Percentiles rank a stretch among this genome's conserved stretches.
Evolutionary conservation across 352 stramenopile genomes (phyloP).

Genomic region (Peronospora destructor): DNA sequence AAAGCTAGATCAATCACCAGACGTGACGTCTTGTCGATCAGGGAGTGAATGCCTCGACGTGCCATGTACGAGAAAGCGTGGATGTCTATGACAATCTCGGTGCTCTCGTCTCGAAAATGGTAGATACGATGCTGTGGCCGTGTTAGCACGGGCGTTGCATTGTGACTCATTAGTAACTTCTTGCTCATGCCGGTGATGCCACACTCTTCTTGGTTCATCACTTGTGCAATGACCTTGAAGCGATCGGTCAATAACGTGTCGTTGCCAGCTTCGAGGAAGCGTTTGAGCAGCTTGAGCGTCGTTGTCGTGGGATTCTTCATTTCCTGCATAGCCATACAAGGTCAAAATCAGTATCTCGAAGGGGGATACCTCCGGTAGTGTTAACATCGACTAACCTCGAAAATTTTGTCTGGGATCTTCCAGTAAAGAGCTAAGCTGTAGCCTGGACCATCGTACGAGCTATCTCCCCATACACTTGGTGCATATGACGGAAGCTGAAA

Average conservation of each 20-base stretch:
- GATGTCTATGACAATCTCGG: conserved; percentile 74
- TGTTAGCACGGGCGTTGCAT: conserved; percentile 77
- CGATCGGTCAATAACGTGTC: conserved; percentile 68
- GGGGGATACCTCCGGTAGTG: background rate
- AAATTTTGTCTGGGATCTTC: conserved; percentile 60
- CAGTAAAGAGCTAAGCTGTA: conserved; percentile 78
- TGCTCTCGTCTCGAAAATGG: conserved; percentile 57
- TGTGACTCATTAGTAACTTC: conserved; percentile 75
- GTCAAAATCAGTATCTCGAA: background rate
- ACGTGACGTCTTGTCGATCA: conserved; percentile 68
- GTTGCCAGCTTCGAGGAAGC: conserved; percentile 59
- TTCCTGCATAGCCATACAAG: conserved; percentile 26
- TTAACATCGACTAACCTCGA: conserved; percentile 29
- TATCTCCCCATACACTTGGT: conserved; percentile 67
- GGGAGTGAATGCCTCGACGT: conserved; percentile 65
- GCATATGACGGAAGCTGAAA: conserved; percentile 63
- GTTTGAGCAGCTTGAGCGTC: conserved; percentile 53
- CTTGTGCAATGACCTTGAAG: conserved; percentile 83
- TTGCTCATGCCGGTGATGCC: conserved; percentile 68
- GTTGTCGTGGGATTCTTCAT: conserved; percentile 52
- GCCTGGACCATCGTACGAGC: conserved; percentile 53
- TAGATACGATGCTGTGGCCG: conserved; percentile 80
- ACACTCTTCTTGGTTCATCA: conserved; percentile 81
- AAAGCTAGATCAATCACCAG: conserved; percentile 86
- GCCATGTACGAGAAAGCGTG: conserved; percentile 83